phyloP scores from a whole-genome alignment of 805 yeast species.

The Phaffomyces antillensis region DNA sequence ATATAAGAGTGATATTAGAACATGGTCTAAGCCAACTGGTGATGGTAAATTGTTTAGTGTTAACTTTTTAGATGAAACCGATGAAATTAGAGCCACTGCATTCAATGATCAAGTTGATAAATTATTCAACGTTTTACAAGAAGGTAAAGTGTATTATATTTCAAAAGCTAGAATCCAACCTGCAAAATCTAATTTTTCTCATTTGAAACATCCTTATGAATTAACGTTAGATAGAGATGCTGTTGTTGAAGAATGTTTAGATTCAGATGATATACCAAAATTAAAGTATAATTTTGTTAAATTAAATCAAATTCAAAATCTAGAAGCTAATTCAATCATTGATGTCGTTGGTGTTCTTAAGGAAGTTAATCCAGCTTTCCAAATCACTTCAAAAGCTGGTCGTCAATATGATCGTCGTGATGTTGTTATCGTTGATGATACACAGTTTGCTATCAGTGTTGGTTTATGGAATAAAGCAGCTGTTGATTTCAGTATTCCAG shows the following conservation, averaged over 20 bases:
- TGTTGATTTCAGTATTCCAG: constrained; percentile 60
- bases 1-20: constrained; percentile 77
- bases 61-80: constrained; percentile 86
- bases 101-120: constrained; percentile 83
- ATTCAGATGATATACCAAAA: constrained; percentile 66
- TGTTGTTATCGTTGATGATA: constrained; percentile 75
- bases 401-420: constrained; percentile 92
- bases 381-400: constrained; percentile 84
- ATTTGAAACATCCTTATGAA: constrained; percentile 84
- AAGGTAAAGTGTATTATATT: constrained; percentile 82
- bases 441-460: constrained; percentile 64
- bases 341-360: constrained; percentile 87
- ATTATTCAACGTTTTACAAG: constrained; percentile 69
- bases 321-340: constrained; percentile 63
- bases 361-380: constrained; percentile 65
- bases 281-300: constrained; percentile 70
- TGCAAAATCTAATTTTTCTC: constrained; percentile 81
- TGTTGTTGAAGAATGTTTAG: constrained; percentile 59
- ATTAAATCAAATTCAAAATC: constrained; percentile 55
- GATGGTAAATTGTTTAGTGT: constrained; percentile 87
- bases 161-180: constrained; percentile 74
- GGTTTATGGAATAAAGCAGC: constrained; percentile 94
- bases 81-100: constrained; percentile 93
- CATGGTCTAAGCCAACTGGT: constrained; percentile 81
- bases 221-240: constrained; percentile 76